These are phyloP conservation scores for Lenwebbia sp. DNA, from an alignment of 345 rosid species.

Conservation along the genomic window DNA sequence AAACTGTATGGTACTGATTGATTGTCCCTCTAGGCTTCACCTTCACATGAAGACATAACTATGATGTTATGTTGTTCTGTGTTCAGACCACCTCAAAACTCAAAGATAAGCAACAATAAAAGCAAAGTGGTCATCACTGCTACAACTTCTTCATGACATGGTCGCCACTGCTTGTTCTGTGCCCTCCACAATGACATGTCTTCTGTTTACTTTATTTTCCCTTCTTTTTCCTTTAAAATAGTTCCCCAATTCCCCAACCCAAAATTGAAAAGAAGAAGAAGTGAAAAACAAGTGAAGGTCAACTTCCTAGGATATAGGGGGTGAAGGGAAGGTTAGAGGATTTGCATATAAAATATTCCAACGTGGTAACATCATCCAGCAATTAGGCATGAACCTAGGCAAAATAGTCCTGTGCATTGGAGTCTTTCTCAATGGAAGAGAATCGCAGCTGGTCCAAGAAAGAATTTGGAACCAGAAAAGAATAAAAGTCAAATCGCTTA, in stretches of 20 bases:
- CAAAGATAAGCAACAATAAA: not conserved
- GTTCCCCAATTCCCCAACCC: not conserved
- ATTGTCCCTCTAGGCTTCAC: not conserved
- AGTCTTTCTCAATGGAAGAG: not conserved
- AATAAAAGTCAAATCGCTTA: not conserved
- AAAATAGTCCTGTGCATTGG: not conserved
- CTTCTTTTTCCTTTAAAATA: not conserved
- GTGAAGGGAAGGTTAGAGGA: not conserved
- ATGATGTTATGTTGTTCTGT: not conserved
- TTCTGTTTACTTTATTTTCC: not conserved
- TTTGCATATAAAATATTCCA: not conserved
- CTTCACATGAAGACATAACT: not conserved
- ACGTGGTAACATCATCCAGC: not conserved
- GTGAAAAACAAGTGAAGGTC: not conserved
- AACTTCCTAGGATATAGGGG: not conserved
- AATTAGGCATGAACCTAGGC: not conserved
- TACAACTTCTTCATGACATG: not conserved
- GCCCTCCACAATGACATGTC: not conserved
- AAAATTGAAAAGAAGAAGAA: not conserved
- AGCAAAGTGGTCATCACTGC: not conserved
- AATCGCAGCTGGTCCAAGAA: not conserved
- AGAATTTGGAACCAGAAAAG: not conserved
- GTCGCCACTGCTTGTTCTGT: not conserved
- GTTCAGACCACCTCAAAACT: not conserved
- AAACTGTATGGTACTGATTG: not conserved